phyloP scores from a whole-genome alignment of 768 basidiomycete genomes.

The Hericium erinaceus region DNA sequence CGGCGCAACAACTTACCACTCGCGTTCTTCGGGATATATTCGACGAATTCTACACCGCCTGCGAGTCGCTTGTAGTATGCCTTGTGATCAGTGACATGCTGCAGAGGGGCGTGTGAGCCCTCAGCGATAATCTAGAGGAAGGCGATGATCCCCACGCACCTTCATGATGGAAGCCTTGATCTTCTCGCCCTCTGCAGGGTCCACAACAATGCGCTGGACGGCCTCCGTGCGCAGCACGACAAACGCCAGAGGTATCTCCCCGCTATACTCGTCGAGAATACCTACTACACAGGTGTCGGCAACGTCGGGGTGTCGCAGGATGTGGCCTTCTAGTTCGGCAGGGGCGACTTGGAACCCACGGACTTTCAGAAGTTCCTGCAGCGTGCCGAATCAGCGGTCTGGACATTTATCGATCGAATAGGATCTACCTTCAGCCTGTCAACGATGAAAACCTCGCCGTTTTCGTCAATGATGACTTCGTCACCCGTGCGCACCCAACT shows the following conservation, averaged over 20 bases:
- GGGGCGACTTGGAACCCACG: constrained; percentile 69
- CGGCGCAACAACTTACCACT: constrained; percentile 24
- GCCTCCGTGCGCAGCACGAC: constrained; percentile 36
- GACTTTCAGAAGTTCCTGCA: constrained; percentile 59
- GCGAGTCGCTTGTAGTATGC: constrained; percentile 28
- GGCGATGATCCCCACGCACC: background rate
- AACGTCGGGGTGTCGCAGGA: constrained; percentile 53
- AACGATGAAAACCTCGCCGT: constrained; percentile 49
- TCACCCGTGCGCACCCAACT: constrained; percentile 69
- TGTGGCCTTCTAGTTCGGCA: constrained; percentile 60
- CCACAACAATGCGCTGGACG: constrained; percentile 1
- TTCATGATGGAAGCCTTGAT: constrained; percentile 10
- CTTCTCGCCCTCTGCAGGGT: background rate
- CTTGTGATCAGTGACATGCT: constrained; percentile 24
- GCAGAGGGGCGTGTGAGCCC: background rate
- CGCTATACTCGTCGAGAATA: constrained; percentile 58
- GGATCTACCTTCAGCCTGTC: constrained; percentile 47
- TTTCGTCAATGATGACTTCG: constrained; percentile 44
- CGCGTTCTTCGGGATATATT: constrained; percentile 24
- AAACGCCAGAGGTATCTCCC: constrained; percentile 65
- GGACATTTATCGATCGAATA: background rate
- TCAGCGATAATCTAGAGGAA: background rate
- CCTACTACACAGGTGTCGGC: constrained; percentile 57
- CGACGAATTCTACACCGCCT: constrained; percentile 30
- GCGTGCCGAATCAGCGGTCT: constrained; percentile 12